phyloP scores from a whole-genome alignment of 1,284 basidiomycete species.

The Sporisorium exsertum region DNA sequence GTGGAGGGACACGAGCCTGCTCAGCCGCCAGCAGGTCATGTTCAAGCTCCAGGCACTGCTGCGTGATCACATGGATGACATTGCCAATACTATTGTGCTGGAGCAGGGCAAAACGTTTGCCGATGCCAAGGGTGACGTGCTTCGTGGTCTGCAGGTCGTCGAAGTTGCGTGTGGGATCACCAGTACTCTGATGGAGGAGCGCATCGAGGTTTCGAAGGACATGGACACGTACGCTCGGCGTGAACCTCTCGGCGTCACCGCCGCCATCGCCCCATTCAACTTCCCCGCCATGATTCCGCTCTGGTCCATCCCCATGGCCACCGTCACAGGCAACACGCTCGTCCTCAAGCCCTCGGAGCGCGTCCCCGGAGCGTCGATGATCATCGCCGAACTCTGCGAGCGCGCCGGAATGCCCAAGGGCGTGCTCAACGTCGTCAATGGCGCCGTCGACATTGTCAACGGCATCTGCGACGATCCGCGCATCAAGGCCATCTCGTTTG shows the following conservation, averaged over 20 bases:
- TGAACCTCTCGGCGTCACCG: slow-evolving; percentile 74
- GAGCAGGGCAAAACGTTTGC: slow-evolving; percentile 70
- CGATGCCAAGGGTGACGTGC: slow-evolving; percentile 94
- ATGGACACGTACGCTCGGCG: slow-evolving; percentile 93
- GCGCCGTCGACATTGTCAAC: slow-evolving; percentile 88
- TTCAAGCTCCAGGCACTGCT: slow-evolving; percentile 74
- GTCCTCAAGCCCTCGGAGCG: slow-evolving; percentile 95
- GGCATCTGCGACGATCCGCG: slow-evolving; percentile 90
- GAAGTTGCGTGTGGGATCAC: slow-evolving; percentile 88
- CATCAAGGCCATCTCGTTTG: slow-evolving; percentile 95
- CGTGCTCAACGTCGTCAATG: slow-evolving; percentile 77
- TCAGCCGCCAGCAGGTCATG: slow-evolving; percentile 88
- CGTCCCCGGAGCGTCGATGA: slow-evolving; percentile 96
- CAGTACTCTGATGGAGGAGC: slow-evolving; percentile 85
- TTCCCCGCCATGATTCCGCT: slow-evolving; percentile 89
- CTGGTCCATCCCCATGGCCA: slow-evolving; percentile 77
- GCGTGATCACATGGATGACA: slow-evolving; percentile 70
- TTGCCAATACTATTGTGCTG: slow-evolving; percentile 66
- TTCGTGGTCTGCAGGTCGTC: slow-evolving; percentile 93
- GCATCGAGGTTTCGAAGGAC: slow-evolving; percentile 90
- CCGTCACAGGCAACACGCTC: slow-evolving; percentile 92
- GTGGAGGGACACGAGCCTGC: slow-evolving; percentile 87
- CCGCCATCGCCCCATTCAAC: slow-evolving; percentile 64
- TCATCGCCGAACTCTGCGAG: slow-evolving; percentile 92
- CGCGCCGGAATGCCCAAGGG: slow-evolving; percentile 75